phyloP scores from a whole-genome alignment of 1,284 basidiomycete genomes.

The Coniferiporia weirii region DNA sequence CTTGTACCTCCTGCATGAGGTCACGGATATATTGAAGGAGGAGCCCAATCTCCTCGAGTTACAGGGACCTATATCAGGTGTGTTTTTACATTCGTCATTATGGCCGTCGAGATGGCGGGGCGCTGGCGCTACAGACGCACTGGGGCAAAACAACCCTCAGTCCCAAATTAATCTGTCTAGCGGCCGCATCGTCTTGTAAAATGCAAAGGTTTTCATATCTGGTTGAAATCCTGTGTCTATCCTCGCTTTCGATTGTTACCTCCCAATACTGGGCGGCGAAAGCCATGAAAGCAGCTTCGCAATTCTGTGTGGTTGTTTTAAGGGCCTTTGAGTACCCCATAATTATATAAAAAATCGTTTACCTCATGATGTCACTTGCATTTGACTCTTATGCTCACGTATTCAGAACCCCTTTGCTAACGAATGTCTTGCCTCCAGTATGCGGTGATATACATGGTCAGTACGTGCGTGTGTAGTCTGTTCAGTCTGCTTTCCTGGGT shows the following conservation, averaged over 20 bases:
- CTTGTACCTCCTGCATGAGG: slow-evolving; percentile 76
- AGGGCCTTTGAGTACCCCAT: too few species aligned
- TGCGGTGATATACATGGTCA: slow-evolving; percentile 98
- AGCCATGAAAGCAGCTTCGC: too few species aligned
- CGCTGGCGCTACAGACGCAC: too few species aligned
- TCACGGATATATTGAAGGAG: slow-evolving; percentile 68
- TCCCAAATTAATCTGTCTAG: too few species aligned
- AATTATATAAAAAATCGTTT: neutral
- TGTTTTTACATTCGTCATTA: slow-evolving; percentile 29
- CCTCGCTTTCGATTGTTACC: too few species aligned
- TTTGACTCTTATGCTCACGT: neutral
- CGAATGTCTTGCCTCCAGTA: slow-evolving; percentile 44
- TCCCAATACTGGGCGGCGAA: too few species aligned
- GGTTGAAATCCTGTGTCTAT: too few species aligned
- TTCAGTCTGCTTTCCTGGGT: slow-evolving; percentile 1
- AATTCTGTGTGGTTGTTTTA: too few species aligned
- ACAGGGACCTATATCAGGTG: slow-evolving; percentile 90
- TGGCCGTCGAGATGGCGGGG: neutral
- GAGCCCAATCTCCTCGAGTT: slow-evolving; percentile 89
- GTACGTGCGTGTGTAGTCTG: slow-evolving; percentile 64
- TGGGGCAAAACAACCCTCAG: too few species aligned
- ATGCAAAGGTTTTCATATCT: too few species aligned
- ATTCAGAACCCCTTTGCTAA: neutral
- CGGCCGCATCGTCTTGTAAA: too few species aligned
- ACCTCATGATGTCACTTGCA: neutral